A percentile compares a stretch with the other conserved stretches of the same genome.
Evolutionary conservation across 331 rosid genomes (phyloP).

Genomic region (Malus hybrid): DNA sequence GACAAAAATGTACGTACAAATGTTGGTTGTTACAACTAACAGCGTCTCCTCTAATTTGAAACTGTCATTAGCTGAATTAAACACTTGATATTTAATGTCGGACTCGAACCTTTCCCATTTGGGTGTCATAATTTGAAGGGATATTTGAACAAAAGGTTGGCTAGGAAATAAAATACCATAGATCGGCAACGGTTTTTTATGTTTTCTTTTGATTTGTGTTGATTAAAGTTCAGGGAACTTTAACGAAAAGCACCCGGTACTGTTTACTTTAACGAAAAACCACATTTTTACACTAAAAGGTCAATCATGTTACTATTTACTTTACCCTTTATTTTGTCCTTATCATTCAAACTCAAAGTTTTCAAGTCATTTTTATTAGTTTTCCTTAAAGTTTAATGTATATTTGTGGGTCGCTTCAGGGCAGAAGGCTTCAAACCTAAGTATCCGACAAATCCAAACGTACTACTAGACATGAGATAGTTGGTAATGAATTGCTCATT

Average conservation of each 20-base stretch:
- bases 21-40: background rate
- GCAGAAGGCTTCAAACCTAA: background rate
- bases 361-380: too few species aligned
- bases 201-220: too few species aligned
- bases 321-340: too few species aligned
- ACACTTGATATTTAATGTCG: background rate
- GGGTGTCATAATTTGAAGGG: background rate
- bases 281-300: too few species aligned
- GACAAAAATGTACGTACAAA: background rate
- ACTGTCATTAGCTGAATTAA: background rate
- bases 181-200: background rate
- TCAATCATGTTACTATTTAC: too few species aligned
- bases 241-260: too few species aligned
- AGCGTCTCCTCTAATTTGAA: background rate
- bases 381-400: too few species aligned
- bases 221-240: too few species aligned
- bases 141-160: background rate
- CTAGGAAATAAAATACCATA: background rate
- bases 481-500: too few species aligned
- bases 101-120: background rate
- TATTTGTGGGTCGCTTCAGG: background rate
- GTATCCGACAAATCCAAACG: background rate
- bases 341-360: too few species aligned
- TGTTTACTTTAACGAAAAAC: too few species aligned
- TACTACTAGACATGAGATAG: too few species aligned